Conservation (phyloP, 148 eudicot genomes). For the Selenicereus undatus region DNA sequence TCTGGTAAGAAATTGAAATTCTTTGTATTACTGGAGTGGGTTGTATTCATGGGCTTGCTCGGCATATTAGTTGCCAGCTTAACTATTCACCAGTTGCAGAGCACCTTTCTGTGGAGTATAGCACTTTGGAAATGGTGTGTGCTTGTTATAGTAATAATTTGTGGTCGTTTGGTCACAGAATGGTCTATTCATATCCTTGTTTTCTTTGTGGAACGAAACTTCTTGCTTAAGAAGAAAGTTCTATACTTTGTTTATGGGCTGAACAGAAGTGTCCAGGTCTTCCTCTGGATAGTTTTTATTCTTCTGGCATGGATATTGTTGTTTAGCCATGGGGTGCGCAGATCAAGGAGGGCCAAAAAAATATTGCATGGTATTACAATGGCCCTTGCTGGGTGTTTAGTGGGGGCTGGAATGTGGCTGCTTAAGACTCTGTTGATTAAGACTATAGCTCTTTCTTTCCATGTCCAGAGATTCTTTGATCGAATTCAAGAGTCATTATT, state of each 20-base stretch:
- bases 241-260: conserved; percentile 70
- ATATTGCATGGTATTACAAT: conserved; percentile 56
- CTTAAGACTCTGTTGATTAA: conserved; percentile 64
- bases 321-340: conserved; percentile 48
- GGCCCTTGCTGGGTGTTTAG: conserved; percentile 56
- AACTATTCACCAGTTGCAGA: conserved; percentile 31
- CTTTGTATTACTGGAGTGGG: conserved; percentile 44
- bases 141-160: conserved; percentile 55
- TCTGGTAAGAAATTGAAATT: conserved; percentile 37
- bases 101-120: conserved; percentile 41
- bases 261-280: conserved; percentile 60
- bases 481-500: conserved; percentile 78
- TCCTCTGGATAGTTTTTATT: conserved; percentile 65
- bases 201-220: conserved; percentile 65
- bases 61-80: conserved; percentile 49
- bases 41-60: conserved; percentile 36
- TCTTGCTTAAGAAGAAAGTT: conserved; percentile 65
- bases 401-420: conserved; percentile 79
- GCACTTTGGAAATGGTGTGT: conserved; percentile 83
- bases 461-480: conserved; percentile 77
- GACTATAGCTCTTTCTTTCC: conserved; percentile 62
- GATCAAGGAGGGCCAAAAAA: conserved; percentile 38
- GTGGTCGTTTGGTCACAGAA: conserved; percentile 59
- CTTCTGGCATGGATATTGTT: conserved; percentile 76
- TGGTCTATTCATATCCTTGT: conserved; percentile 48